These are phyloP conservation scores for Cadophora sp. DNA, from an alignment of 2,329 filamentous ascomycete genomes.

Conservation along the genomic window DNA sequence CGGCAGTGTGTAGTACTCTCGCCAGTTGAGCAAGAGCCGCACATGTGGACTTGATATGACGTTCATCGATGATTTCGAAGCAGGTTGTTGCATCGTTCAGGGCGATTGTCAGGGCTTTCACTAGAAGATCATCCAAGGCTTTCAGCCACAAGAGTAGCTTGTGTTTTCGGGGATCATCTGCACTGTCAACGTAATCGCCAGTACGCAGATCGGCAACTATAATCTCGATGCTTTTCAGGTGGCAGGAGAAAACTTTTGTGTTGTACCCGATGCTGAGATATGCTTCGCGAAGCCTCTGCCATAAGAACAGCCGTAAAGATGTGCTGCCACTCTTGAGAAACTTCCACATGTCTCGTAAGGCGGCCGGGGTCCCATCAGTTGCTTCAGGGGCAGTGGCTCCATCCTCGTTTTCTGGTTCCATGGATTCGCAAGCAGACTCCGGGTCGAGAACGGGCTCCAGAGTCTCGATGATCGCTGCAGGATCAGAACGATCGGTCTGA, in stretches of 20 bases:
- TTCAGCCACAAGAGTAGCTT: conserved; percentile 79
- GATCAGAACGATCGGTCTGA: conserved; percentile 80
- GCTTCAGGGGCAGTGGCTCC: conserved; percentile 23
- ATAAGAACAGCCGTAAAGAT: conserved; percentile 84
- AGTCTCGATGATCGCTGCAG: conserved; percentile 85
- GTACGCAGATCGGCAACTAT: conserved; percentile 74
- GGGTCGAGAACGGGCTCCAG: conserved; percentile 91
- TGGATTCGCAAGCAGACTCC: conserved; percentile 55
- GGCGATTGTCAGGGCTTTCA: conserved; percentile 72
- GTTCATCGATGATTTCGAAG: conserved; percentile 85
- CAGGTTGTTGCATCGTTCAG: conserved; percentile 68
- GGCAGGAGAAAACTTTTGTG: conserved; percentile 88
- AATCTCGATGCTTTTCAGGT: conserved; percentile 84
- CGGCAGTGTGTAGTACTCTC: conserved; percentile 78
- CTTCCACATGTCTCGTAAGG: conserved; percentile 79
- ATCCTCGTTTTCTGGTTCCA: conserved; percentile 29
- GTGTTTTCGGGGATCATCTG: conserved; percentile 69
- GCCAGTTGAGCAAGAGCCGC: conserved; percentile 74
- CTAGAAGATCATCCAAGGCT: conserved; percentile 77
- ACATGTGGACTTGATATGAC: conserved; percentile 77
- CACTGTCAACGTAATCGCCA: conserved; percentile 59
- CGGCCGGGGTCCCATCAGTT: conserved; percentile 40
- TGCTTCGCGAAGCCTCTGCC: conserved; percentile 88
- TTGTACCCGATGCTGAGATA: conserved; percentile 85
- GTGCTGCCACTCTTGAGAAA: conserved; percentile 85